Evolutionary conservation across 208 protist genomes (phyloP).

Genomic region (Willaertia magna): DNA sequence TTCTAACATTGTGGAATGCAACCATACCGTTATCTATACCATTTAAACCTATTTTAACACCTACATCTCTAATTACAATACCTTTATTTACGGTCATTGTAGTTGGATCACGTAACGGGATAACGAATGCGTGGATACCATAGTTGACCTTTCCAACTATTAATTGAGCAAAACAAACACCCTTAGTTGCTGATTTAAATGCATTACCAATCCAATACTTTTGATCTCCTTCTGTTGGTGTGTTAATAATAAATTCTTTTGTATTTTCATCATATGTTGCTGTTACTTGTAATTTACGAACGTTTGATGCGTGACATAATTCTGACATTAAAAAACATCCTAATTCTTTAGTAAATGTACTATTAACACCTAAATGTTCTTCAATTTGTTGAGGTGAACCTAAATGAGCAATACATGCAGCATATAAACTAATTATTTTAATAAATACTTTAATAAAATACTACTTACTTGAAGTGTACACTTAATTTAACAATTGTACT

Average conservation of each 20-base stretch:
- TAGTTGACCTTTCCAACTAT: neutral
- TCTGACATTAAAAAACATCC: constrained; percentile 33
- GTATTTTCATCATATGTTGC: constrained; percentile 25
- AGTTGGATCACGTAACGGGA: constrained; percentile 8
- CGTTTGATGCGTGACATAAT: constrained; percentile 35
- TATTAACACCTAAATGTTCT: constrained; percentile 36
- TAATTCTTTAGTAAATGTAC: constrained; percentile 22
- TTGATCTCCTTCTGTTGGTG: constrained; percentile 4
- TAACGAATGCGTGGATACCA: constrained; percentile 14
- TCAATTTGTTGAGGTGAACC: constrained; percentile 45
- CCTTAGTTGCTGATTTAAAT: neutral
- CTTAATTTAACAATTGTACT: neutral
- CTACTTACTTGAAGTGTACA: neutral
- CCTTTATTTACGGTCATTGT: neutral
- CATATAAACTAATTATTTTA: constrained; percentile 56
- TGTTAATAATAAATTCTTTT: constrained; percentile 21
- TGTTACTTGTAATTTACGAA: constrained; percentile 25
- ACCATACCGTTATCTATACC: constrained; percentile 15
- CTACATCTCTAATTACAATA: neutral
- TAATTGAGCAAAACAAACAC: neutral
- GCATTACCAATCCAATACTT: constrained; percentile 27
- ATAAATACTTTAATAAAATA: no score
- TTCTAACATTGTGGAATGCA: constrained; percentile 14
- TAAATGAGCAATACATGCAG: constrained; percentile 48
- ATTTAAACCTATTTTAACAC: constrained; percentile 4